Base-by-base conservation (phyloP, 2,329 filamentous ascomycete genomes). In the Dryadomyces quercivorus region DNA sequence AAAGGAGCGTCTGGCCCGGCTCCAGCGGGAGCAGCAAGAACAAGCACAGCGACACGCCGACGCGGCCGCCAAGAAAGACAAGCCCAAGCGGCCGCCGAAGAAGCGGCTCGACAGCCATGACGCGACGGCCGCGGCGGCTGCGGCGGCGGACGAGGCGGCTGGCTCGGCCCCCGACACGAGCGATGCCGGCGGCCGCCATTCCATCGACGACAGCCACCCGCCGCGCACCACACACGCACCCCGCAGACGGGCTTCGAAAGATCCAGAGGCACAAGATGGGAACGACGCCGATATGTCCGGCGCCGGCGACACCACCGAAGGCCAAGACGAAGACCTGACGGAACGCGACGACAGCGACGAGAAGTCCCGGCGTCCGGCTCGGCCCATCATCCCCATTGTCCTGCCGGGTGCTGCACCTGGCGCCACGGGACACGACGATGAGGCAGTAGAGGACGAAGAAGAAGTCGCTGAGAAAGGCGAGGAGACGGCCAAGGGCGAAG, bases 11-110 rank as follows among this genome's bases (percentile, higher is more conserved):
- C 96, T 98, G 70, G 93, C 93, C 31, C 74, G 95, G 52, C 75
- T 98, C 16, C 93, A 98, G 67, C 92, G 88, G 66, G 90, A 97
- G 67, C 93, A 98, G 69, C 75, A 88, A 66, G 93, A 97, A 65
- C 88, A 93, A 65, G 88, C 91, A 5, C 78, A 85, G 59, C 78
- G 91, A 52, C 86, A 92, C 69, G 86, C 87, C 8, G 88, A 93
- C 42, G 81, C 85, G 16, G 76, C 77, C 20, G 76, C 84, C 55
- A 94, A 87, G 72, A 92, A 94, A 67, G 89, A 94, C 63, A 95
- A 95, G 69, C 84, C 88, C 12, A 94, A 91, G 72, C 82, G 84
- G 31, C 74, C 78, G 1, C 84, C 81, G 64, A 92, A 93, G 74
- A 84, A 84, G 69, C 75, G 75, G 26, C 65, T 71, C 20, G 79